Base-by-base conservation (phyloP, 169 alveolate species). In the Cryptosporidium sp. region DNA sequence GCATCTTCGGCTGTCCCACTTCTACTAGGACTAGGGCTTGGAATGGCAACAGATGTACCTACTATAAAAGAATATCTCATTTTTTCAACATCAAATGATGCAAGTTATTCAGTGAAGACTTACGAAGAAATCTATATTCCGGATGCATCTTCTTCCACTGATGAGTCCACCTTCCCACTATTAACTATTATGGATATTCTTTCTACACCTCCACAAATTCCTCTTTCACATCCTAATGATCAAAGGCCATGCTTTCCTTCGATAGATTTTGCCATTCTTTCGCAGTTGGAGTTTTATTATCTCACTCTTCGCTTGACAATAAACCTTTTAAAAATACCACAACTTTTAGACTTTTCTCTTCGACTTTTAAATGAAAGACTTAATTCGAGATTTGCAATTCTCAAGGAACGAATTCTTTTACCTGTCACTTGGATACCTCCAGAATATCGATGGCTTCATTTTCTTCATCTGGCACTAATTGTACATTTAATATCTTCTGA, bases 41-140 rank as follows among this genome's bases (percentile, higher is more conserved):
- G 68, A 41, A 61, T 80, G 50, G 71, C 75, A 41, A 80, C 74
- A 23, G 89, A 80, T 43, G 67, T 67, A 26, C 89, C 89, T 21
- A 80, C 89, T 37, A 80, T 80, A 18, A 80, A 39, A 21, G 89
- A 80, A 41, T 80, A 80, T 48, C 39, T 80, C 18, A 31, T 52
- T 31, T 55, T 73, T 39, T 73, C 71, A 23, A 23, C 33, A 18
- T 26, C 73, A 3, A 50, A 80, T 16, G 48, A 41, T 39, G 48
- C n/a, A 29, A 80, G 31, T 61, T 43, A 41, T 48, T 80, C 73
- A 18, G 8, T 67, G 23, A 80, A 80, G 37, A 33, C 50, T 37
- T 80, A 80, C 10, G 89, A 80, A 14, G 89, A 80, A 41, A 80
- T 80, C 37, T 80, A 80, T 65, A 73, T 73, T 18, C 80, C 89